Base-by-base conservation (phyloP, 2,329 filamentous ascomycete species). In the Arachnopeziza araneosa region DNA sequence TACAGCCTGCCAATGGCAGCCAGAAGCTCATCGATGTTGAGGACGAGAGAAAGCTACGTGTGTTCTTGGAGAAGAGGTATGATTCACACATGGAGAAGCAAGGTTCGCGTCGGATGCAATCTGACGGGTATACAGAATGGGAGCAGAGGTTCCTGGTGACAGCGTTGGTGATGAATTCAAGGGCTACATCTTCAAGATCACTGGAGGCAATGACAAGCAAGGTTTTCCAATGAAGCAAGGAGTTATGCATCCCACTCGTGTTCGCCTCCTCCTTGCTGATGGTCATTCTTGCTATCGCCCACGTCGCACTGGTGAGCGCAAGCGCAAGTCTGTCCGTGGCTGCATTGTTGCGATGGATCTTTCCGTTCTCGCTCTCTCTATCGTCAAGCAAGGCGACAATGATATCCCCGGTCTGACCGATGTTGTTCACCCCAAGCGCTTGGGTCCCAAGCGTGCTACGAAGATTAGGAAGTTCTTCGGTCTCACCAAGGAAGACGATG, bases 221-320 rank as follows among this genome's bases (percentile, higher is more conserved):
- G 95, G 95, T 84, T 99, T 99, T 88, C 95, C 95, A 74, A 99
- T 99, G 95, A 99, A 99, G 92, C 96, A 99, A 89, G 95, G 95
- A 86, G 90, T 96, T 79, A 93, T 99, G 86, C 90, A 96, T 80
- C 93, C 95, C 75, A 95, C 91, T 79, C 95, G 95, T 95, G 95
- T 97, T 82, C 89, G 91, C 73, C 92, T 99, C 72, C 90, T 99
- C 75, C 91, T 99, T 77, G 78, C 89, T 77, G 92, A 96, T 60
- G 95, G 95, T 79, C 95, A 98, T 90, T 95, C 91, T 73, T 99
- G 95, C 91, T 99, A 98, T 89, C 93, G 95, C 77, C 87, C 93
- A 78, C 93, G 95, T 82, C 93, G 95, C 78, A 90, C 89, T 71
- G 95, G 95, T 79, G 95, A 99, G 90, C 91, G 95, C 84, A 98